phyloP scores from a whole-genome alignment of 2,329 filamentous ascomycete species.

The Colletotrichum cereale region DNA sequence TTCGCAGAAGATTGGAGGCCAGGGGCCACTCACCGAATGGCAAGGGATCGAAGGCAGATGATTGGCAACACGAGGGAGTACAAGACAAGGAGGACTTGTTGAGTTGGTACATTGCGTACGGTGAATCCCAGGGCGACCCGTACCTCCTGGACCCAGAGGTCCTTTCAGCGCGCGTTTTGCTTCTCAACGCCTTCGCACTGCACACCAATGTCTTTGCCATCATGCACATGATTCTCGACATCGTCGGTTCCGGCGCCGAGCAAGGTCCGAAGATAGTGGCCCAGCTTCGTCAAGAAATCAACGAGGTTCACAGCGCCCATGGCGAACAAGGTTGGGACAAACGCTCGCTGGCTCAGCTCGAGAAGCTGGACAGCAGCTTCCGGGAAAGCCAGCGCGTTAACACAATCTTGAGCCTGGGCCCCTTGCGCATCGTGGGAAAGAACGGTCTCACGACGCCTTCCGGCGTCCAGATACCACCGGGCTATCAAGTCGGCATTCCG shows the following conservation, averaged over 20 bases:
- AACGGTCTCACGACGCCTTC: conserved; percentile 50
- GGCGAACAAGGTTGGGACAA: conserved; percentile 48
- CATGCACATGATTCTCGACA: conserved; percentile 52
- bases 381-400: conserved; percentile 55
- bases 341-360: conserved; percentile 49
- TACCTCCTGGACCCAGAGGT: conserved; percentile 44
- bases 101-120: neutral
- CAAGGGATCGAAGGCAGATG: neutral
- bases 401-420: conserved; percentile 47
- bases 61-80: neutral
- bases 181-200: conserved; percentile 41
- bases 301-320: conserved; percentile 54
- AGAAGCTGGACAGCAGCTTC: conserved; percentile 55
- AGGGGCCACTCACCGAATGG: neutral
- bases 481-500: conserved; percentile 47
- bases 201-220: conserved; percentile 54
- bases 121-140: conserved; percentile 43
- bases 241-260: neutral
- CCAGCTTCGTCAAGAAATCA: conserved; percentile 57
- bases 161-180: conserved; percentile 46
- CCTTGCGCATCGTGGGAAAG: conserved; percentile 44
- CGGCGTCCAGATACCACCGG: conserved; percentile 49
- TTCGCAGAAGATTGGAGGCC: conserved; percentile 3
- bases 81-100: neutral
- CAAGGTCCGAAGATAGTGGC: conserved; percentile 45